phyloP scores from a whole-genome alignment of 106 monocot genomes.

The Dendrobium nobile region DNA sequence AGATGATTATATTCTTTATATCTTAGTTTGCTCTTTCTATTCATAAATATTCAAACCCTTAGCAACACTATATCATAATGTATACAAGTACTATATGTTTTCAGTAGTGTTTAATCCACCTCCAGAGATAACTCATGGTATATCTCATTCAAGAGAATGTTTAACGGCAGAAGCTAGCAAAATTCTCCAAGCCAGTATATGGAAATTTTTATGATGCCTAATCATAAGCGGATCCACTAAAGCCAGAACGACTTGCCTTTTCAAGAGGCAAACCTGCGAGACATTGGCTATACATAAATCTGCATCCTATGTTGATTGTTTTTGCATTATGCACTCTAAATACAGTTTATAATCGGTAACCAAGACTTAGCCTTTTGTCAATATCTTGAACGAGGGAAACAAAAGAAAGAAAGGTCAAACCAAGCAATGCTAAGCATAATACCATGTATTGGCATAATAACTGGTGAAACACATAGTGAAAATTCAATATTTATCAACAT shows the following conservation, averaged over 20 bases:
- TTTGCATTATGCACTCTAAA: neutral
- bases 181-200: neutral
- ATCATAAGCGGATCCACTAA: too few relatives aligned
- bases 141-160: too few relatives aligned
- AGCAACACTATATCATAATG: too few relatives aligned
- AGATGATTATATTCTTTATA: too few relatives aligned
- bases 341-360: neutral
- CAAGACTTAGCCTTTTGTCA: neutral
- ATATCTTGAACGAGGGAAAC: neutral
- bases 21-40: too few relatives aligned
- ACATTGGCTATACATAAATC: neutral
- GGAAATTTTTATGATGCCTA: neutral
- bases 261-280: neutral
- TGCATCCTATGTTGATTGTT: neutral
- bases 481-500: neutral
- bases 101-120: too few relatives aligned
- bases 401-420: neutral
- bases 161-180: neutral
- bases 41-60: too few relatives aligned
- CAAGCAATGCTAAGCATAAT: neutral
- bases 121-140: too few relatives aligned
- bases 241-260: too few relatives aligned
- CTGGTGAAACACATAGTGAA: neutral
- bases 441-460: neutral
- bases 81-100: too few relatives aligned